Evolutionary conservation across 768 basidiomycete species (phyloP), one percentile per base, ranked within the genome.

Genomic region (Scleroderma citrinum): DNA sequence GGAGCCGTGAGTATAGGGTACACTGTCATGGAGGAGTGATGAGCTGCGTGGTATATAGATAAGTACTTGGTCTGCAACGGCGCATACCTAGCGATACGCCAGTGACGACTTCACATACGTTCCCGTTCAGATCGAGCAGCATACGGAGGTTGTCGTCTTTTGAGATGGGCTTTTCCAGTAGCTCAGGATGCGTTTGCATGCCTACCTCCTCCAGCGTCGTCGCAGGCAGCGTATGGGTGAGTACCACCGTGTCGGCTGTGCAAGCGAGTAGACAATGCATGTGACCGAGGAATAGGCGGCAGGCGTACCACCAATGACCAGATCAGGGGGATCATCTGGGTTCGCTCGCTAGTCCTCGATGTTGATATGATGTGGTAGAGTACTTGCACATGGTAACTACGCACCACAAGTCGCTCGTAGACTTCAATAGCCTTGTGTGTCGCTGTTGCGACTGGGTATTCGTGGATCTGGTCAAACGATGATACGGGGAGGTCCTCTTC

Each of bases 231-330:
- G 78, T 75, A 56, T 87, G 87, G 4, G 84, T 86, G 36, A 99
- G 71, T n/a, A 98, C 92, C 13, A 99, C 83, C 0, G 96, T 98
- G 64, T 99, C 96, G 54, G 95, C 96, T 92, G 63, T 37, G 1
- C 36, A 29, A 19, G 44, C 26, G 3, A 10, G 14, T 36, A 29
- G 21, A 24, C 30, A 7, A 20, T 39, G 19, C 17, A 16, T 19
- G 29, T 2, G 30, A 21, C 11, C 35, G 24, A 41, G 31, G 8
- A 29, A 29, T 29, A 29, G 5, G 47, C 30, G 20, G 19, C 21
- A 19, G 7, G 45, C 72, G 50, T 44, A 84, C 87, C 86, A 30
- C 77, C 80, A 49, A 91, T 89, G 29, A 92, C 88, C 13, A 92
- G 73, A 66, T 90, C 87, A 0, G 88, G 85, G 0, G 82, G 71